Conservation (phyloP, 306 rosid genomes). For the Vigna nakashimae region DNA sequence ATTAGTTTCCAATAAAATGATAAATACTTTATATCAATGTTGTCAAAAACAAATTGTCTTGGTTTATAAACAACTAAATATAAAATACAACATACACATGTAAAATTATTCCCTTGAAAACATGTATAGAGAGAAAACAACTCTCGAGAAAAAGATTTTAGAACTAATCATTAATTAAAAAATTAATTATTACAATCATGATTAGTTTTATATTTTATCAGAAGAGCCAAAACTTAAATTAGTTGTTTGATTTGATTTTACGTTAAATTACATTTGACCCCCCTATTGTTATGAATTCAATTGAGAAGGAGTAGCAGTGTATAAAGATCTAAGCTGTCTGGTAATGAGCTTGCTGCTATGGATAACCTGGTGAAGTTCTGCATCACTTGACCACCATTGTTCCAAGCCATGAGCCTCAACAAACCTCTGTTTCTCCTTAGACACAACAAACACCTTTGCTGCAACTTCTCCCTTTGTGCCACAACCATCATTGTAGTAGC, state of each 20-base stretch:
- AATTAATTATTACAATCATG: too few relatives aligned
- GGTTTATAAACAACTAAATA: neutral
- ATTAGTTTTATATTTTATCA: too few relatives aligned
- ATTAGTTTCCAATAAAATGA: too few relatives aligned
- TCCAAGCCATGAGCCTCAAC: conserved; percentile 92
- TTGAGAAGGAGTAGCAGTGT: conserved; percentile 58
- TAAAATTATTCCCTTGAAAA: neutral
- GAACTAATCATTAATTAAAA: too few relatives aligned
- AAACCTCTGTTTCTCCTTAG: conserved; percentile 93
- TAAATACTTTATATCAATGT: too few relatives aligned
- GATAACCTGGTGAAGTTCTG: conserved; percentile 79
- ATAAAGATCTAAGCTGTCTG: conserved; percentile 82
- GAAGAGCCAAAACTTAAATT: too few relatives aligned
- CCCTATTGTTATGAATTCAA: neutral
- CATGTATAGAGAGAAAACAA: neutral
- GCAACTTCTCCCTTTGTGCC: conserved; percentile 57
- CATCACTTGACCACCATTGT: conserved; percentile 98
- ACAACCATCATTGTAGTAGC: conserved; percentile 74
- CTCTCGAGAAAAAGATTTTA: neutral
- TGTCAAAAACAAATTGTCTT: too few relatives aligned
- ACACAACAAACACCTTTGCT: conserved; percentile 84
- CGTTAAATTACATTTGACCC: neutral
- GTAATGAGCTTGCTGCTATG: conserved; percentile 84
- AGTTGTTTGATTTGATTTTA: too few relatives aligned
- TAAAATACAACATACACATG: neutral